Base-by-base conservation (phyloP, 2,329 filamentous ascomycete species). In the Pseudocercospora macadamiae region DNA sequence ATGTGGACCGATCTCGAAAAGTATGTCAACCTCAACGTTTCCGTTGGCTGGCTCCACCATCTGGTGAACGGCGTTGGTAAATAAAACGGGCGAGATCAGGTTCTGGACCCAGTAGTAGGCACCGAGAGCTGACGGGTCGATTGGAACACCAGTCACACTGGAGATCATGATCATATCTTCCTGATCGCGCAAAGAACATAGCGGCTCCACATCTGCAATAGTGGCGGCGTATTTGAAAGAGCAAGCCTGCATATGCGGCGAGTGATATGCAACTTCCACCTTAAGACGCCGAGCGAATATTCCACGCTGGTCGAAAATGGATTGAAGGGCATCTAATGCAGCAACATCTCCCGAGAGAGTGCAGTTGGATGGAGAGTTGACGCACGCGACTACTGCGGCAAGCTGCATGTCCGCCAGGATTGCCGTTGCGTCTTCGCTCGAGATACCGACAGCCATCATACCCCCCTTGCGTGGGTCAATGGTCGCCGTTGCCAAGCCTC, bases 191-290 rank as follows among this genome's bases (percentile, higher is more conserved):
- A n/a, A n/a, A 32, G 28, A 32, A 12, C 6, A 12, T 12, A 7
- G 28, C 6, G 28, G 28, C 6, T 6, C 6, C 6, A 32, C 28
- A 32, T 32, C 12, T 6, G 6, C 28, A 32, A 32, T 6, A 12
- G 6, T 7, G 28, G 28, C 18, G 14, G 9, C 16, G 37, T 42
- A 42, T 16, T 18, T 8, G 18, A 8, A 9, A 9, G 14, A 8
- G 9, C n/a, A n/a, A 16, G 37, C 37, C 9, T 48, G 19, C 59
- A 70, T 67, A 36, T 80, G 78, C 44, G 74, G 72, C 0, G 76
- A 79, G 56, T 81, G 79, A 47, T 80, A 81, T 0, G 79, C 79
- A 9, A 66, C 73, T 23, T 77, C 73, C 3, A 81, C 77, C 21
- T 72, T 70, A 2, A 82, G 72, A 12, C 67, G 53, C 2, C 76